These are phyloP conservation scores for Liquidambar formosana DNA, from an alignment of 164 flowering plant genomes.

Conservation along the genomic window DNA sequence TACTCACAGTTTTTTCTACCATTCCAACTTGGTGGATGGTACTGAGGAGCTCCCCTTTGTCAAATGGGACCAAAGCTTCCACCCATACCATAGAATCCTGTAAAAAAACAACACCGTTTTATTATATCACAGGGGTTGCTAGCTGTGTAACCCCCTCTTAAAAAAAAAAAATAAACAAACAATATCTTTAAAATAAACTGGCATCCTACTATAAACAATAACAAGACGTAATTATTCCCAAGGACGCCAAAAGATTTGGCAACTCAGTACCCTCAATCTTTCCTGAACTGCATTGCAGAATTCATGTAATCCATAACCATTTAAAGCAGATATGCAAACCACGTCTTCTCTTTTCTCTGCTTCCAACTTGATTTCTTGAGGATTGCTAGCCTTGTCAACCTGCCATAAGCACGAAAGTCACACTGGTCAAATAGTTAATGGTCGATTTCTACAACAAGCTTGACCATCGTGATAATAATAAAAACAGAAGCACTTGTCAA, in stretches of 20 bases:
- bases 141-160: too few species aligned
- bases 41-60: slow-evolving; percentile 85
- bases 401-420: slow-evolving; percentile 29
- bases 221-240: too few species aligned
- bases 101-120: neutral
- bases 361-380: slow-evolving; percentile 56
- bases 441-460: neutral
- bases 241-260: neutral
- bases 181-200: neutral
- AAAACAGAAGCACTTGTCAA: neutral
- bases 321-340: slow-evolving; percentile 79
- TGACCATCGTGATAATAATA: neutral
- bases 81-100: slow-evolving; percentile 96
- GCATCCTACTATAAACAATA: neutral
- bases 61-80: slow-evolving; percentile 86
- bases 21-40: slow-evolving; percentile 87
- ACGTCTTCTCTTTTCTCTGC: slow-evolving; percentile 64
- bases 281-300: slow-evolving; percentile 77
- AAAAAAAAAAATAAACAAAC: too few species aligned
- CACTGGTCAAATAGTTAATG: neutral
- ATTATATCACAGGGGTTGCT: too few species aligned
- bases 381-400: slow-evolving; percentile 77
- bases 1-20: slow-evolving; percentile 81
- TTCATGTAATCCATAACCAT: slow-evolving; percentile 69
- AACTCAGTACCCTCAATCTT: slow-evolving; percentile 56